Percentiles rank a stretch among this genome's conserved stretches.
Conservation (phyloP, 1,139 yeast genomes). For the Nematodospora anomalae region DNA sequence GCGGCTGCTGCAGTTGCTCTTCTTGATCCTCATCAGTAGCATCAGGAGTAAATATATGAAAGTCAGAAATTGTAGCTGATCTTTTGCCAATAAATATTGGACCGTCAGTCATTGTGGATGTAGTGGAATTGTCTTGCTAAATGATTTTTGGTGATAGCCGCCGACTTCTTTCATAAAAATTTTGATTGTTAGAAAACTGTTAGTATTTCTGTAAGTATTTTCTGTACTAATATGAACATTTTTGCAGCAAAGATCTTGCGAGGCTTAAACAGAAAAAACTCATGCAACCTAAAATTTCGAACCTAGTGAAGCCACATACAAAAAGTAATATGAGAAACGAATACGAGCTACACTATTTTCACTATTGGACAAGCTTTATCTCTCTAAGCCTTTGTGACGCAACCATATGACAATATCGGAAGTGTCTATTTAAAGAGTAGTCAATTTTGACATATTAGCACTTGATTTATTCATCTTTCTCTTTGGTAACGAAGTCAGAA, state of each 20-base stretch:
- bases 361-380: too few relatives aligned
- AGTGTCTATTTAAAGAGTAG: too few relatives aligned
- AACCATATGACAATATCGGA: too few relatives aligned
- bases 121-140: not conserved
- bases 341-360: too few relatives aligned
- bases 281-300: too few relatives aligned
- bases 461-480: too few relatives aligned
- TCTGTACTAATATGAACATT: not conserved
- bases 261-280: too few relatives aligned
- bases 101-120: not conserved
- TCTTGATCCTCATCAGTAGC: slow-evolving; percentile 1
- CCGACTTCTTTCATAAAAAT: not conserved
- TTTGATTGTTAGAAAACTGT: not conserved
- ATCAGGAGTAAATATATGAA: slow-evolving; percentile 5
- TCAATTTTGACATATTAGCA: too few relatives aligned
- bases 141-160: not conserved
- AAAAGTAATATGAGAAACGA: too few relatives aligned
- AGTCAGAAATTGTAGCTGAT: slow-evolving; percentile 14
- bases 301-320: too few relatives aligned
- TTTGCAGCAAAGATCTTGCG: not conserved
- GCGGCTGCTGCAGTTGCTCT: not conserved
- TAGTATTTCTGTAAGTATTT: not conserved
- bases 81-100: slow-evolving; percentile 2
- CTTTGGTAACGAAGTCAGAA: too few relatives aligned
- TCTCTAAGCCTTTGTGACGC: too few relatives aligned